Base-by-base conservation (phyloP, 495 filamentous ascomycete species). In the Endocarpon pusillum region DNA sequence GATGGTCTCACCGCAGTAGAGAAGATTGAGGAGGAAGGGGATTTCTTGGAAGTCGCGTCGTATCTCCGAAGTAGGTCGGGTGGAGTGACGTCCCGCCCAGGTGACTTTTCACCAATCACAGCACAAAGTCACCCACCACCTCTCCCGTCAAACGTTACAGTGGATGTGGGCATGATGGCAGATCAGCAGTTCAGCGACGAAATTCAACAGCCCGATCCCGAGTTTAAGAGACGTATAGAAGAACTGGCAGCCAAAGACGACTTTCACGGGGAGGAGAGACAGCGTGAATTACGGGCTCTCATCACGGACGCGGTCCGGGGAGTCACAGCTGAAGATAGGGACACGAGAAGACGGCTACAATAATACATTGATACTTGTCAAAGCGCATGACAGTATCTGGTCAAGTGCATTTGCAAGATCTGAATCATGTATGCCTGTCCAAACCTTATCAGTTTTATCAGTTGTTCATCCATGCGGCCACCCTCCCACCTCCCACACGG, bases 401-500 rank as follows among this genome's bases (percentile, higher is more conserved):
- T n/a, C n/a, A n/a, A n/a, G n/a, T n/a, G n/a, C n/a, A n/a, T n/a
- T n/a, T n/a, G 23, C 23, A 25, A 31, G 12, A 15, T 31, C 28
- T 31, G 28, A 6, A 31, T 31, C 4, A 5, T 7, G n/a, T n/a
- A n/a, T n/a, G n/a, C 23, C 17, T 34, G 14, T 5, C 23, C 10
- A 20, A 34, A 34, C 6, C 32, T 19, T 10, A 19, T 17, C 4
- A 15, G 19, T 37, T 15, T 32, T 16, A 11, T 66, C 57, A 93
- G 35, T 78, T 75, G 33, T 70, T 75, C 71, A 97, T 78, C 89
- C 89, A 97, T 36, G 83, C 67, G 8, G 82, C 67, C 11, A 91
- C 80, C 44, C 83, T 65, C 52, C 75, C 76, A 12, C 76, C 81
- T 7, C 87, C 89, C 43, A 92, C 84, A 9, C 70, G 73, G 25